These are phyloP conservation scores for Boletus speciosus DNA, from an alignment of 768 basidiomycete genomes.

Conservation along the genomic window DNA sequence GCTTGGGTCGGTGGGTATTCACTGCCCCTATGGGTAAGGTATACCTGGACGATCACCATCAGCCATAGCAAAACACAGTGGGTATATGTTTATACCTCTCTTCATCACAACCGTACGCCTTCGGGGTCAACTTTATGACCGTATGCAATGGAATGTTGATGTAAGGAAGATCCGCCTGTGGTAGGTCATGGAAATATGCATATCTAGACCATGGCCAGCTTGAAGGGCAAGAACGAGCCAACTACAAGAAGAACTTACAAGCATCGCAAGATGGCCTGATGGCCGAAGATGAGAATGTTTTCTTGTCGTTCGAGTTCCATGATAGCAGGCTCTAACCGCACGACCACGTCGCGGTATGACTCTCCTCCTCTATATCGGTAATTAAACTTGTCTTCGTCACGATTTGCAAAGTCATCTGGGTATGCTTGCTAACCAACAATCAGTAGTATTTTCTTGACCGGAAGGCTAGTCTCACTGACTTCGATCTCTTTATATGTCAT, in stretches of 20 bases:
- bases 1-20: constrained; percentile 83
- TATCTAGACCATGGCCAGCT: constrained; percentile 51
- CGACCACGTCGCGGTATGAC: constrained; percentile 95
- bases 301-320: constrained; percentile 99
- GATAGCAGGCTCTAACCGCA: constrained; percentile 94
- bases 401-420: constrained; percentile 96
- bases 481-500: constrained; percentile 99
- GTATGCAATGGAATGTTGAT: constrained; percentile 98
- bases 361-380: constrained; percentile 97
- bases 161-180: constrained; percentile 93
- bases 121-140: constrained; percentile 96
- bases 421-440: constrained; percentile 66
- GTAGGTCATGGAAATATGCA: constrained; percentile 92
- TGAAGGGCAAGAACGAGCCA: not conserved
- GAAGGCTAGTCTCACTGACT: constrained; percentile 40
- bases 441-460: not conserved
- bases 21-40: constrained; percentile 89
- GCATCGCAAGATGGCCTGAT: constrained; percentile 88
- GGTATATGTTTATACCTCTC: constrained; percentile 57
- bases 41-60: constrained; percentile 50
- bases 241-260: constrained; percentile 42
- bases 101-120: constrained; percentile 98
- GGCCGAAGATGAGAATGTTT: constrained; percentile 94
- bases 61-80: not conserved
- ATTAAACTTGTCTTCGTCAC: constrained; percentile 99